Evolutionary conservation across 495 filamentous ascomycete species (phyloP), one percentile per base, ranked within the genome.

Genomic region (Annulohypoxylon nitens): DNA sequence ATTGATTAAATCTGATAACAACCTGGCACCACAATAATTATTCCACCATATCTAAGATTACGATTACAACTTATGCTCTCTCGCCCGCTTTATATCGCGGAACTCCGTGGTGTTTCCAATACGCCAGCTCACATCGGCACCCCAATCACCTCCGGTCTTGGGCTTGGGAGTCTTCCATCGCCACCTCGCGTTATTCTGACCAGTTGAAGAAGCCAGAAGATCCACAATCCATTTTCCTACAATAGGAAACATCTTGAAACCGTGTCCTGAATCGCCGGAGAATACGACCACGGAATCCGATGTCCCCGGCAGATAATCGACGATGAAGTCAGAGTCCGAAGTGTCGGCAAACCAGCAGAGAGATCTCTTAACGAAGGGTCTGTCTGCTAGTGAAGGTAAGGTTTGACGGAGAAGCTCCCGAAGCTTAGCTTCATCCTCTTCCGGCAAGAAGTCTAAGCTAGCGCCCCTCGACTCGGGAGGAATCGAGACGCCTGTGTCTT

Each of bases 311-410:
- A 87, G 81, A 61, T 81, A 87, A 63, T 87, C 86, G 18, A 88
- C 83, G 45, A 87, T 80, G 64, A 83, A 87, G 12, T 87, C 81
- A n/a, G 84, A 85, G 71, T 88, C 85, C 53, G 76, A 78, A 37
- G 82, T 86, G 72, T 87, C 86, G 18, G 83, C 83, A 78, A 85
- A 87, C 86, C 86, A 89, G 67, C 86, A 89, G 34, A 89, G 75
- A 23, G 74, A 78, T 61, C 78, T 81, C 60, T 78, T 67, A 25
- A 86, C 83, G n/a, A 88, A 75, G 11, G 83, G 83, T 7, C 84
- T 68, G 26, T 84, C 78, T 34, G 82, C 81, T 25, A 88, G 73
- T n/a, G 73, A 69, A 3, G 86, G 86, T 2, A 89, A 73, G n/a
- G 84, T 82, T 55, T 88, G 78, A 20, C 67, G 70, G 26, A 88